Evolutionary conservation across 768 basidiomycete species (phyloP).

Genomic region (Omphalotus guepiniiformis): DNA sequence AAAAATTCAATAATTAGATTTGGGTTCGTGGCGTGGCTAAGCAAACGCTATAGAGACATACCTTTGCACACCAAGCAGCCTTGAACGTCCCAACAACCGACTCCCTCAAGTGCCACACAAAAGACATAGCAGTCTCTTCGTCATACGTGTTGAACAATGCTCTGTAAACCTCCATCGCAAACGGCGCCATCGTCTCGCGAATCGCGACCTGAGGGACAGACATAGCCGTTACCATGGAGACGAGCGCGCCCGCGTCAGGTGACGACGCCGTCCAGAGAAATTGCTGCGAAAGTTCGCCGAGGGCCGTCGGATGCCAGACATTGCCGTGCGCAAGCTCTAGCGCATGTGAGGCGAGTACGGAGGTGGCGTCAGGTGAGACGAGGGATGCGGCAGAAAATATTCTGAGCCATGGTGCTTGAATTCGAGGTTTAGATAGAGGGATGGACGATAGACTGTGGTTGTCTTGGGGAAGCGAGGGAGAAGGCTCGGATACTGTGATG

Average conservation of each 20-base stretch:
- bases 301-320: slow-evolving; percentile 16
- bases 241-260: slow-evolving; percentile 7
- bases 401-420: slow-evolving; percentile 7
- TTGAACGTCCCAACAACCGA: slow-evolving; percentile 21
- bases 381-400: slow-evolving; percentile 2
- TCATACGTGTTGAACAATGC: slow-evolving; percentile 13
- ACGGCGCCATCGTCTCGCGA: slow-evolving; percentile 12
- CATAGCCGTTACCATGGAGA: background rate
- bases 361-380: background rate
- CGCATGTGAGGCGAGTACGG: background rate
- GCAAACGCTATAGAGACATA: slow-evolving; percentile 10
- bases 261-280: slow-evolving; percentile 21
- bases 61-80: slow-evolving; percentile 20
- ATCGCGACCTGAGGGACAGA: background rate
- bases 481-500: background rate
- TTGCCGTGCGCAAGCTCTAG: background rate
- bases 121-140: slow-evolving; percentile 19
- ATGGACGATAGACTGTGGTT: too few species aligned
- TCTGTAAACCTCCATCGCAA: slow-evolving; percentile 21
- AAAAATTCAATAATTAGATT: background rate
- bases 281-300: slow-evolving; percentile 23
- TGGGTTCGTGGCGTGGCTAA: background rate
- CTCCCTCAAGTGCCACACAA: slow-evolving; percentile 22
- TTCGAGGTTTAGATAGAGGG: background rate
- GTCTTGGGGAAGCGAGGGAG: background rate